Evolutionary conservation across 345 rosid genomes (phyloP).

Genomic region (Melaleuca alternifolia): DNA sequence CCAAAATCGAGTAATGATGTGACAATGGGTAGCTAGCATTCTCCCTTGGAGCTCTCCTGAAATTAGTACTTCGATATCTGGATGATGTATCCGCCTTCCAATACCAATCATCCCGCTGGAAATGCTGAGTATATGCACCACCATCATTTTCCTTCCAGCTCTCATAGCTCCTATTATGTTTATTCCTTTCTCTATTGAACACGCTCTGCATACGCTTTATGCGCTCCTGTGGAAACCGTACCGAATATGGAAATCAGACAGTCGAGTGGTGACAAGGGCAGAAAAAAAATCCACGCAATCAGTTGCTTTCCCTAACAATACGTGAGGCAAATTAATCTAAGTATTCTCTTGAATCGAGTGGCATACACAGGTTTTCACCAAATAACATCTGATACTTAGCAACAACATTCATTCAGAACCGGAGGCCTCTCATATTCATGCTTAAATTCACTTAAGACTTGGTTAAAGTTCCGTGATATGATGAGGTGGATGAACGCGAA

Average conservation of each 20-base stretch:
- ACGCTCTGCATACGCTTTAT: constrained; percentile 97
- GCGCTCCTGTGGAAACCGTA: constrained; percentile 52
- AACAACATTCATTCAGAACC: neutral
- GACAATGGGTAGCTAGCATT: constrained; percentile 53
- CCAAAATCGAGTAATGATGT: constrained; percentile 83
- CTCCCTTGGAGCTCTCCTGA: constrained; percentile 50
- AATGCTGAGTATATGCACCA: constrained; percentile 69
- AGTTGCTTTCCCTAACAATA: neutral
- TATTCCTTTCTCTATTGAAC: constrained; percentile 83
- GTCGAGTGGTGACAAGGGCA: neutral
- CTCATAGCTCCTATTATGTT: constrained; percentile 58
- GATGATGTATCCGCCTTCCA: constrained; percentile 72
- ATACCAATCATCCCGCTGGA: constrained; percentile 97
- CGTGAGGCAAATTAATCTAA: neutral
- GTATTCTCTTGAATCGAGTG: neutral
- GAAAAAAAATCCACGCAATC: neutral
- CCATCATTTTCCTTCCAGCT: constrained; percentile 70
- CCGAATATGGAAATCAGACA: neutral
- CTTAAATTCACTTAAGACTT: neutral
- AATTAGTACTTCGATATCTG: constrained; percentile 51
- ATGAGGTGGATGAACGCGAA: neutral
- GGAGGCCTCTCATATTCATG: neutral
- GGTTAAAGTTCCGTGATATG: neutral
- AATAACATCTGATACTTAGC: neutral
- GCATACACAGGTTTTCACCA: neutral